These are phyloP conservation scores for Xylariaceae sp. DNA, from an alignment of 2,329 filamentous ascomycete genomes.

Conservation along the genomic window DNA sequence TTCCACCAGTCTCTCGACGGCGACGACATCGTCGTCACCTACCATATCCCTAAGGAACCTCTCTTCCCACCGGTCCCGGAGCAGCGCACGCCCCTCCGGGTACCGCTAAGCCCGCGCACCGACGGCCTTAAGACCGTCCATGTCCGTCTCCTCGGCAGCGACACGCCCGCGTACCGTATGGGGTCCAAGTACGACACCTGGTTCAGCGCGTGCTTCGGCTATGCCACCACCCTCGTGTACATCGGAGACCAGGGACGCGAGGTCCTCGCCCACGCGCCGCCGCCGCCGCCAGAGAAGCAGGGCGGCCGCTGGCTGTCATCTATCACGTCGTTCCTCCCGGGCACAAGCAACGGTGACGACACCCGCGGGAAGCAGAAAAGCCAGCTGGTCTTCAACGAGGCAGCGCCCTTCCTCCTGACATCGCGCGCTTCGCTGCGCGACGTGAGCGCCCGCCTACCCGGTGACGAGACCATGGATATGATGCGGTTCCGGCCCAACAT, in stretches of 20 bases:
- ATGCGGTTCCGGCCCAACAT: conserved; percentile 73
- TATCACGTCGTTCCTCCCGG: conserved; percentile 29
- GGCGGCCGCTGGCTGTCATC: conserved; percentile 29
- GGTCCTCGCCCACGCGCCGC: conserved; percentile 58
- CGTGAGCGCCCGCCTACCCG: conserved; percentile 54
- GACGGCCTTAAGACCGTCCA: conserved; percentile 41
- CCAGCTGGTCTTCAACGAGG: conserved; percentile 68
- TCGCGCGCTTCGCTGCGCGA: conserved; percentile 66
- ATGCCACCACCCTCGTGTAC: conserved; percentile 57
- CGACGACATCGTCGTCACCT: conserved; percentile 38
- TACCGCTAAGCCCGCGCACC: conserved; percentile 54
- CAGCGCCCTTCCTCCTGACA: conserved; percentile 69
- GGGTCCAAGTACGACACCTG: conserved; percentile 55
- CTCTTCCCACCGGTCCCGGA: conserved; percentile 33
- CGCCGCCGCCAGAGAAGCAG: conserved; percentile 19
- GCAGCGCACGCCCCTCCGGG: conserved; percentile 38
- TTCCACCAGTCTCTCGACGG: conserved; percentile 55
- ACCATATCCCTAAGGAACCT: conserved; percentile 34
- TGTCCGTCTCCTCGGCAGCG: conserved; percentile 57
- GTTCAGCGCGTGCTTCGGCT: conserved; percentile 65
- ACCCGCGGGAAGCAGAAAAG: too few species aligned
- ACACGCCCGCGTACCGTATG: conserved; percentile 59
- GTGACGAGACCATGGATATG: conserved; percentile 44
- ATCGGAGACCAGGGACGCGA: conserved; percentile 55
- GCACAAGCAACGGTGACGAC: too few species aligned